These are phyloP conservation scores for Podospora didyma DNA, from an alignment of 495 filamentous ascomycete species.

Conservation along the genomic window DNA sequence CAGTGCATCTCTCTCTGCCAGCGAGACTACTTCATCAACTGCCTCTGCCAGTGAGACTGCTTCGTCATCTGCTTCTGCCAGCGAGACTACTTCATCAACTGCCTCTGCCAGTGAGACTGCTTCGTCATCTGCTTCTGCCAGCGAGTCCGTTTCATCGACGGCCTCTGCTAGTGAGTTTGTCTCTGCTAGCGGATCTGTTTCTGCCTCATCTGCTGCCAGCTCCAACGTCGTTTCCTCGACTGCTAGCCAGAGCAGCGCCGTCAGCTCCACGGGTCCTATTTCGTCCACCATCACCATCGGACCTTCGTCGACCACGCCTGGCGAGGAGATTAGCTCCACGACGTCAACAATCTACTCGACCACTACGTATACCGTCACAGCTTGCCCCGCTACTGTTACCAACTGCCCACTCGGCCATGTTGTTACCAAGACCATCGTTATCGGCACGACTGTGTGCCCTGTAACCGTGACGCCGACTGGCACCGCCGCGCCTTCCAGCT, in stretches of 20 bases:
- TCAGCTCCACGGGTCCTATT: not conserved
- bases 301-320: not conserved
- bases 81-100: not conserved
- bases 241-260: not conserved
- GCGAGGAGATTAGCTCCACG: not conserved
- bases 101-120: not conserved
- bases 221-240: not conserved
- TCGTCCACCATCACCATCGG: not conserved
- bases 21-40: not conserved
- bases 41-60: not conserved
- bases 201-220: not conserved
- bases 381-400: conserved; percentile 56
- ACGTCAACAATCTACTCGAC: conserved; percentile 48
- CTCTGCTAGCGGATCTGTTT: not conserved
- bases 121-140: not conserved
- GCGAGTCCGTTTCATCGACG: not conserved
- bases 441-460: conserved; percentile 43
- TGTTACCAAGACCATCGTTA: conserved; percentile 35
- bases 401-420: conserved; percentile 42
- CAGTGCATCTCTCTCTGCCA: not conserved
- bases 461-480: conserved; percentile 30
- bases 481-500: conserved; percentile 8
- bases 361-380: conserved; percentile 51
- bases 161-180: not conserved
- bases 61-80: not conserved